Conservation (phyloP, 2,329 filamentous ascomycete species). For the Apiospora sp. region DNA sequence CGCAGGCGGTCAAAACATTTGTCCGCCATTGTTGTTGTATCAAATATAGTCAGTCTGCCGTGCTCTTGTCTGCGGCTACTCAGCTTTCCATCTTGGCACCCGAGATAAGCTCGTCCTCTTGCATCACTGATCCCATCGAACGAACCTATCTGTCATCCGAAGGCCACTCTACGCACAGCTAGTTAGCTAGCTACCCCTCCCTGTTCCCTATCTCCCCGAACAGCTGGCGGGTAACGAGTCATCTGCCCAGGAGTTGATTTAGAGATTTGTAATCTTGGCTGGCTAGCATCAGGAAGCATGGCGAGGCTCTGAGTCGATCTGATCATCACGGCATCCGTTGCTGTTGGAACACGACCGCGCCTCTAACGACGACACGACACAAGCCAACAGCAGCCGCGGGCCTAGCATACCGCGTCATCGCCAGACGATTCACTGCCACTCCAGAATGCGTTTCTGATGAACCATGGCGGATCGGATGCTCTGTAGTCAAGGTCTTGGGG, state of each 20-base stretch:
- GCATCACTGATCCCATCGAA: neutral
- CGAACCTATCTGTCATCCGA: neutral
- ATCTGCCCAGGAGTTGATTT: neutral
- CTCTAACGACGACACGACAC: neutral
- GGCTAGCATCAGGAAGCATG: neutral
- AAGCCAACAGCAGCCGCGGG: neutral
- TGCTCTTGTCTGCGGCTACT: neutral
- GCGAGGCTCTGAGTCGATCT: neutral
- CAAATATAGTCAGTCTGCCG: neutral
- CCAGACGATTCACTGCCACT: neutral
- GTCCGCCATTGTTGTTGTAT: neutral
- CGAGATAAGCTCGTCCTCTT: neutral
- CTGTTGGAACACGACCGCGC: neutral
- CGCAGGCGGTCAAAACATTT: neutral
- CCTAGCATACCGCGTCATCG: neutral
- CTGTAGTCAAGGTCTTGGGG: neutral
- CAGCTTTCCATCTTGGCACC: constrained; percentile 11
- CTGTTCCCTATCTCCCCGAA: neutral
- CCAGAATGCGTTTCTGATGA: neutral
- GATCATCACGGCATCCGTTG: constrained; percentile 23
- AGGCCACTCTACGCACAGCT: neutral
- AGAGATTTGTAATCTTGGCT: neutral
- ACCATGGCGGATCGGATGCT: neutral
- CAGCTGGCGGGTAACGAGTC: neutral
- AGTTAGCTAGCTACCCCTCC: neutral